Evolutionary conservation across 768 basidiomycete genomes (phyloP), one percentile per base, ranked within the genome.

Genomic region (Kwoniella dejecticola): DNA sequence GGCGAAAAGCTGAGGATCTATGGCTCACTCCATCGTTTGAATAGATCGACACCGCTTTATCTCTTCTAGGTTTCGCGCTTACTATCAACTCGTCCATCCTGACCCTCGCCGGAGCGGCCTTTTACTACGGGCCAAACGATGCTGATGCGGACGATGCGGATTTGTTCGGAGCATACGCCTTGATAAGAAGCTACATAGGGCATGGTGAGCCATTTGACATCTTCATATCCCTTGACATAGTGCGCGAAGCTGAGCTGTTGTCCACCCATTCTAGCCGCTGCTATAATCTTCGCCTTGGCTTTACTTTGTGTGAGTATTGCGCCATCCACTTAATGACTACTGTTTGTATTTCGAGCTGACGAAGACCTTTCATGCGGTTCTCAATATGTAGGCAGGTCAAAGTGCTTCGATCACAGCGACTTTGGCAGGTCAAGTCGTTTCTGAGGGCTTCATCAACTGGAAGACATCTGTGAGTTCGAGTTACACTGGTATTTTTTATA

Each of bases 401-500:
- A 89, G 89, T 65, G 89, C 94, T 0, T 89, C 88, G 7, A 84
- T 96, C 50, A 88, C 95, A 3, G 92, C 90, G 10, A 96, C 91
- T 0, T 83, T 95, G 12, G 88, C 90, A 0, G 92, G 92, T 0
- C 93, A 96, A 78, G 88, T 90, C 21, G 88, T 97, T 38, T 87
- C 87, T 0, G 92, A 96, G 78, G 92, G 93, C 0, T 92, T 93
- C 78, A 82, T 95, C 55, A 85, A 85, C 53, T 95, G 91, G 91
- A 84, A 85, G 46, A 84, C 91, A 33, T 89, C 89, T 12, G 77
- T 78, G 47, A 67, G 77, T 62, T 30, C n/a, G n/a, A n/a, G n/a
- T n/a, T n/a, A n/a, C n/a, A n/a, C n/a, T n/a, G n/a, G n/a, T n/a
- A n/a, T n/a, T n/a, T n/a, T n/a, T n/a, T n/a, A n/a, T n/a, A n/a